Percentiles rank a stretch among this genome's conserved stretches.
Evolutionary conservation across 495 filamentous ascomycete species (phyloP).

Genomic region (Hypoxylon perforatum): DNA sequence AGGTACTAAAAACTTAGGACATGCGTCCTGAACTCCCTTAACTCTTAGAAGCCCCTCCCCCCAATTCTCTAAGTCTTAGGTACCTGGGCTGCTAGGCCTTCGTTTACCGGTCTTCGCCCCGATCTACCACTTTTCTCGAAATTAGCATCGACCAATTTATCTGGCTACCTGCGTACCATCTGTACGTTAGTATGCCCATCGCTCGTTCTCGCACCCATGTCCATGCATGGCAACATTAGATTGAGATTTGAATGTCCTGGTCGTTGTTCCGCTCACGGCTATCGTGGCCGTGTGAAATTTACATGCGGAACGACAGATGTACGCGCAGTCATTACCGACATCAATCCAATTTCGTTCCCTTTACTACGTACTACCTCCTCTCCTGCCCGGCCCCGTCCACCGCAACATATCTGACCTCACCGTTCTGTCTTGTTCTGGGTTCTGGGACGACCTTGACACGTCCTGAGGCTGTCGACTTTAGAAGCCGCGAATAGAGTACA

Average conservation of each 20-base stretch:
- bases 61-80: too few relatives aligned
- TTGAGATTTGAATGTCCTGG: conserved; percentile 31
- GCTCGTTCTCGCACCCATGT: conserved; percentile 37
- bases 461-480: conserved; percentile 20
- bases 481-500: conserved; percentile 10
- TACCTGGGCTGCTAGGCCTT: conserved; percentile 6
- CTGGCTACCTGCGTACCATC: conserved; percentile 20
- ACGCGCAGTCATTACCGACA: conserved; percentile 25
- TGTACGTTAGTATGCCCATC: conserved; percentile 39
- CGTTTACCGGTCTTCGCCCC: conserved; percentile 9
- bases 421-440: conserved; percentile 1
- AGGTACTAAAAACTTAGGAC: too few relatives aligned
- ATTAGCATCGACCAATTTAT: conserved; percentile 43
- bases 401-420: conserved; percentile 1
- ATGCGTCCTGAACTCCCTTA: too few relatives aligned
- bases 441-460: conserved; percentile 4
- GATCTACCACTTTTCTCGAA: conserved; percentile 33
- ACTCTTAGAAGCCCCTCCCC: too few relatives aligned
- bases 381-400: not conserved
- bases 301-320: conserved; percentile 32
- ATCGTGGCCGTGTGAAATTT: conserved; percentile 38
- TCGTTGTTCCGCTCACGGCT: conserved; percentile 27
- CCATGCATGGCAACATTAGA: conserved; percentile 30
- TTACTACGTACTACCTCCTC: not conserved
- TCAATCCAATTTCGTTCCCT: conserved; percentile 11